phyloP scores from a whole-genome alignment of 1,284 basidiomycete species.

The Meripilus lineatus region DNA sequence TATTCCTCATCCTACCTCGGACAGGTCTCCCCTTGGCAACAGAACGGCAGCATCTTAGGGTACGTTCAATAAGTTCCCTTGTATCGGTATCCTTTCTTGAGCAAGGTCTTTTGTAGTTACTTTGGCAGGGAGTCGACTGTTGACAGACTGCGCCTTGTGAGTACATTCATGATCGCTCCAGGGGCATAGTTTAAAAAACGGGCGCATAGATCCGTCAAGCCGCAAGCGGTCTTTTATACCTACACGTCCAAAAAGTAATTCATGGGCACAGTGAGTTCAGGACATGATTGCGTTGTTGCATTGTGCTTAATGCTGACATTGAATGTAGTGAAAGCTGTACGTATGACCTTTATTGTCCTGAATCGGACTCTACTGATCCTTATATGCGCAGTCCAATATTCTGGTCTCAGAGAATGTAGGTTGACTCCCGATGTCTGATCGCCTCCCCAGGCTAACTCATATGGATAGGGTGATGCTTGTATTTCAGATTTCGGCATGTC shows the following conservation, averaged over 20 bases:
- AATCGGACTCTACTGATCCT: background rate
- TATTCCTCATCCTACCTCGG: background rate
- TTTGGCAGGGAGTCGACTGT: slow-evolving; percentile 28
- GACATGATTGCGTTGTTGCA: slow-evolving; percentile 1
- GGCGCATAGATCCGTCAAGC: slow-evolving; percentile 39
- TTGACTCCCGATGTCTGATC: too few relatives aligned
- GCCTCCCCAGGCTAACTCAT: too few relatives aligned
- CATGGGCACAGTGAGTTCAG: slow-evolving; percentile 56
- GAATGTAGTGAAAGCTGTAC: slow-evolving; percentile 50
- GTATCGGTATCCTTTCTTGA: too few relatives aligned
- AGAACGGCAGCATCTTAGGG: slow-evolving; percentile 28
- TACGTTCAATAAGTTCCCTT: background rate
- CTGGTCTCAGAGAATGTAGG: slow-evolving; percentile 38
- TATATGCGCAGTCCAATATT: slow-evolving; percentile 45
- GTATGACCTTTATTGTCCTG: slow-evolving; percentile 16
- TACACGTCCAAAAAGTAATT: slow-evolving; percentile 42
- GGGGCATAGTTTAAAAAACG: background rate
- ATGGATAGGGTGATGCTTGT: slow-evolving; percentile 36
- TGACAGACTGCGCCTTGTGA: slow-evolving; percentile 39
- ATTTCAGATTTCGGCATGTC: slow-evolving; percentile 61
- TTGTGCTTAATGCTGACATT: background rate
- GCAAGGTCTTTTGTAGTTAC: too few relatives aligned
- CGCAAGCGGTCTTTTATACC: slow-evolving; percentile 46
- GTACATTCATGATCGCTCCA: too few relatives aligned
- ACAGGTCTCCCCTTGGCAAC: slow-evolving; percentile 58